Evolutionary conservation across 306 rosid genomes (phyloP).

Genomic region (Trifolium subterraneum): DNA sequence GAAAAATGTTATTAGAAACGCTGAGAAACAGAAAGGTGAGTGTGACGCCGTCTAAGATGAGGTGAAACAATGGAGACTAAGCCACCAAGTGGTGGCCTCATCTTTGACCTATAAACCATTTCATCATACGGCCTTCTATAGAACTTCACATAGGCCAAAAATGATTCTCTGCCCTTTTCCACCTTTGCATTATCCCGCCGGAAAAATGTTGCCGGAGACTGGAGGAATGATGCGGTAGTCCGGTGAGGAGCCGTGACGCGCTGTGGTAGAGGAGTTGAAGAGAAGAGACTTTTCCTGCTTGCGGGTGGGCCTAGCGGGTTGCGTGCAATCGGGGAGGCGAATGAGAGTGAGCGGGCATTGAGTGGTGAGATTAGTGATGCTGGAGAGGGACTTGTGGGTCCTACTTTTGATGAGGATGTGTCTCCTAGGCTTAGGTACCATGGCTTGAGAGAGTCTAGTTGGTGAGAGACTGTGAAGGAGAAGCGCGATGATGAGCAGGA

Average conservation of each 20-base stretch:
- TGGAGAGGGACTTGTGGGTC: conserved; percentile 62
- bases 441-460: conserved; percentile 86
- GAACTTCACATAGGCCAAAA: conserved; percentile 73
- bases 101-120: conserved; percentile 92
- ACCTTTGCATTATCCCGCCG: conserved; percentile 55
- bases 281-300: conserved; percentile 66
- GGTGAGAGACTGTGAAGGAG: conserved; percentile 92
- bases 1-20: conserved; percentile 62
- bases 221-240: conserved; percentile 86
- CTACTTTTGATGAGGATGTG: conserved; percentile 89
- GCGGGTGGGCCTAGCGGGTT: conserved; percentile 66
- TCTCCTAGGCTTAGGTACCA: conserved; percentile 90
- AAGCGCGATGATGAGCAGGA: conserved; percentile 91
- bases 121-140: conserved; percentile 87
- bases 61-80: conserved; percentile 93
- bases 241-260: conserved; percentile 59
- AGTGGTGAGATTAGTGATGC: conserved; percentile 79
- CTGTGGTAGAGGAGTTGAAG: conserved; percentile 86
- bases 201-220: conserved; percentile 89
- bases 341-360: conserved; percentile 88
- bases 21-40: conserved; percentile 70
- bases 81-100: conserved; percentile 97
- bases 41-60: conserved; percentile 79
- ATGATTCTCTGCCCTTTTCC: conserved; percentile 73
- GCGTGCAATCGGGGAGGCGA: conserved; percentile 84